Evolutionary conservation across 2,329 filamentous ascomycete species (phyloP).

Genomic region (Pyricularia pennisetigena): DNA sequence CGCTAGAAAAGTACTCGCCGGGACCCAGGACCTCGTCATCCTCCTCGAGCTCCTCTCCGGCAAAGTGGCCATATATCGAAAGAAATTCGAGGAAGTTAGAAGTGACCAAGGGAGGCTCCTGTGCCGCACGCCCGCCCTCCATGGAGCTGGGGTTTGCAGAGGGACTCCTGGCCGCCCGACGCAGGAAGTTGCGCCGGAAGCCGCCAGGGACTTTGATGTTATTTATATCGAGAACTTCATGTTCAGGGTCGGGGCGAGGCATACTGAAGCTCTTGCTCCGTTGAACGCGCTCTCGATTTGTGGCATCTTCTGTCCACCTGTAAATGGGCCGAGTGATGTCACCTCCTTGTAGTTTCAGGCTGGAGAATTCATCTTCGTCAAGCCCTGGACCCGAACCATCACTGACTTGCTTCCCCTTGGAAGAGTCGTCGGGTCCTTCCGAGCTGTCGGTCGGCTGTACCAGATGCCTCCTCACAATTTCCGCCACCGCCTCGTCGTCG

Average conservation of each 20-base stretch:
- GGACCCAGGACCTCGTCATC: slow-evolving; percentile 83
- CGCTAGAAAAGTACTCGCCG: slow-evolving; percentile 86
- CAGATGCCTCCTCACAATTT: slow-evolving; percentile 82
- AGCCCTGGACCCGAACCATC: slow-evolving; percentile 19
- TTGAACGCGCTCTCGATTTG: slow-evolving; percentile 43
- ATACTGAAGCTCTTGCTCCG: slow-evolving; percentile 85
- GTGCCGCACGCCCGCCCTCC: slow-evolving; percentile 4
- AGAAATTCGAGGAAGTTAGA: slow-evolving; percentile 94
- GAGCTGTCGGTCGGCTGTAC: slow-evolving; percentile 55
- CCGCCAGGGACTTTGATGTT: slow-evolving; percentile 90
- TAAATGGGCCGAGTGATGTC: slow-evolving; percentile 94
- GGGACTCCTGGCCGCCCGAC: slow-evolving; percentile 61
- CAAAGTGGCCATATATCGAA: slow-evolving; percentile 92
- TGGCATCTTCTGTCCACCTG: slow-evolving; percentile 88
- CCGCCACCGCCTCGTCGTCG: slow-evolving; percentile 69
- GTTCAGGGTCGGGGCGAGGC: slow-evolving; percentile 67
- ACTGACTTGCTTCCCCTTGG: slow-evolving; percentile 45
- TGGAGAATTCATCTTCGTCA: slow-evolving; percentile 81
- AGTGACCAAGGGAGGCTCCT: slow-evolving; percentile 55
- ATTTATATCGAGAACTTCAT: slow-evolving; percentile 74
- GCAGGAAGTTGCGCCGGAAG: slow-evolving; percentile 82
- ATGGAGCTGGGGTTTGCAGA: slow-evolving; percentile 28
- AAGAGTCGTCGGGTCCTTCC: slow-evolving; percentile 38
- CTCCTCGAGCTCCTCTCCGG: slow-evolving; percentile 91
- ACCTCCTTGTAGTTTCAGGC: slow-evolving; percentile 82